Percentiles rank a stretch among this genome's conserved stretches.
Conservation (phyloP, 202 grass and related monocot species). For the Sporobolus alterniflorus region DNA sequence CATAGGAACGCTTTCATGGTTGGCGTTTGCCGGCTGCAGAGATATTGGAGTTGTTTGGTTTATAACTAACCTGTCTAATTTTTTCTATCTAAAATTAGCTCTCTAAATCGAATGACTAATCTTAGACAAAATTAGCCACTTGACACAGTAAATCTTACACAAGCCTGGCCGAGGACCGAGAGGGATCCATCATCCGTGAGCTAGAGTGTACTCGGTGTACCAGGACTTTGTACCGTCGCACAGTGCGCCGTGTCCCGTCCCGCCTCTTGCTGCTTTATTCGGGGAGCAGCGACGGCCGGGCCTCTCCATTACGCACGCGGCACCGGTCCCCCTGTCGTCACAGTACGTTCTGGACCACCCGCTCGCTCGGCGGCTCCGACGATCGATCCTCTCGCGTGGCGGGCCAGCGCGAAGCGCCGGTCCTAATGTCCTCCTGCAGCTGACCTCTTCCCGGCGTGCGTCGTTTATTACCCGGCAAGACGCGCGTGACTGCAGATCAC, state of each 20-base stretch:
- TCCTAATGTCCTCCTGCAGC: neutral
- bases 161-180: too few species aligned
- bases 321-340: neutral
- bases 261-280: neutral
- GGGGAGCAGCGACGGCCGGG: neutral
- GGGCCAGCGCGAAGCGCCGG: neutral
- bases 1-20: too few species aligned
- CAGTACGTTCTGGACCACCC: neutral
- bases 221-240: neutral
- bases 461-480: neutral
- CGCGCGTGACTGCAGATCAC: neutral
- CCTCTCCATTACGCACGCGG: constrained; percentile 29
- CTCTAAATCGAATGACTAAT: too few species aligned
- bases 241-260: neutral
- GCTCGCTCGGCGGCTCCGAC: neutral
- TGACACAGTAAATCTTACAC: too few species aligned
- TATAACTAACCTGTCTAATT: too few species aligned
- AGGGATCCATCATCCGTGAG: too few species aligned
- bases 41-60: too few species aligned
- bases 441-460: neutral
- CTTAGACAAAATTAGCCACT: too few species aligned
- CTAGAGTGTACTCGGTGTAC: neutral
- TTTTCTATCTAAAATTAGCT: too few species aligned
- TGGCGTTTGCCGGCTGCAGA: too few species aligned
- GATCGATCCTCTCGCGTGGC: neutral